These are phyloP conservation scores for Nannizzia gypsea DNA, from an alignment of 2,329 filamentous ascomycete genomes.

Conservation along the genomic window DNA sequence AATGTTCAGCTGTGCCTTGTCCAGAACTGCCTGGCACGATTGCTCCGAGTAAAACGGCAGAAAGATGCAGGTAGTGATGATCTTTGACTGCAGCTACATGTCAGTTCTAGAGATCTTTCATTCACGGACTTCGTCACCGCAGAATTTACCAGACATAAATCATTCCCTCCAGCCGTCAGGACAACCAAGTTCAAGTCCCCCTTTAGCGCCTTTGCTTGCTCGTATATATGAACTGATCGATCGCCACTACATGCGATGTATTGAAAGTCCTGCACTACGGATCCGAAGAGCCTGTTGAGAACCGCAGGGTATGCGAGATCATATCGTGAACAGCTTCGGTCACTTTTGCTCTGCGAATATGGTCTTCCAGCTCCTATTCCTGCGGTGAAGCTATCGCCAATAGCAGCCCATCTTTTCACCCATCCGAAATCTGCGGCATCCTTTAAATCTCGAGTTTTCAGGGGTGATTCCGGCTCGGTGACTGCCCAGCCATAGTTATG, in stretches of 20 bases:
- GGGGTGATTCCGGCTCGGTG: not conserved
- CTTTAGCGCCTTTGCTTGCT: constrained; percentile 20
- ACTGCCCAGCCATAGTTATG: too few relatives aligned
- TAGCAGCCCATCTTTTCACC: constrained; percentile 25
- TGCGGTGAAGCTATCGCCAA: constrained; percentile 31
- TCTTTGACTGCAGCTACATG: constrained; percentile 8
- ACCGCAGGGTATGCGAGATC: constrained; percentile 20
- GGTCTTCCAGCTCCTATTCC: constrained; percentile 25
- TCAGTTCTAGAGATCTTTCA: not conserved
- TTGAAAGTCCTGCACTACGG: constrained; percentile 19
- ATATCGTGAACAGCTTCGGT: constrained; percentile 24
- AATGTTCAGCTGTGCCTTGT: constrained; percentile 20
- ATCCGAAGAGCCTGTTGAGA: constrained; percentile 18
- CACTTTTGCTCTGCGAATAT: not conserved
- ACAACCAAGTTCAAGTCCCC: constrained; percentile 25
- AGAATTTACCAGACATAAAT: constrained; percentile 23
- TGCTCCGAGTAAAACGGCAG: constrained; percentile 11
- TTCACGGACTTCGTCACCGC: not conserved
- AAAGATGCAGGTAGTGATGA: constrained; percentile 18
- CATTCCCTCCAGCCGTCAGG: constrained; percentile 31
- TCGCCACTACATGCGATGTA: constrained; percentile 22
- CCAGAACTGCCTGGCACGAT: constrained; percentile 12
- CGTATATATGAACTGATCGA: constrained; percentile 18
- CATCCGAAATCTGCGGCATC: constrained; percentile 15
- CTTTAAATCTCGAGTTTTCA: not conserved